phyloP scores from a whole-genome alignment of 2,329 filamentous ascomycete genomes.

The Penicillium sp. region DNA sequence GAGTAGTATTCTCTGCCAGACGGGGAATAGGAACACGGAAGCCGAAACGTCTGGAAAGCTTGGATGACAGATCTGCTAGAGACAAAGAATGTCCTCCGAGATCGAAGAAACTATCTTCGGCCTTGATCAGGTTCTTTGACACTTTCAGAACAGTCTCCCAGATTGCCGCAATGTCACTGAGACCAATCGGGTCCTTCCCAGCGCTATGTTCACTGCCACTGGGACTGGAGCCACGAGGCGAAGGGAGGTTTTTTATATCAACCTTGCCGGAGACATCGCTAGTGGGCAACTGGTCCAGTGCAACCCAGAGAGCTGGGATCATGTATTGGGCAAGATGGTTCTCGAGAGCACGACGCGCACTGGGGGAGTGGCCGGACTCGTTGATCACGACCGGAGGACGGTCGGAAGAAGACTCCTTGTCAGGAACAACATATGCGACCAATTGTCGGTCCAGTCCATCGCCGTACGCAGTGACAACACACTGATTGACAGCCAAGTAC shows the following conservation, averaged over 20 bases:
- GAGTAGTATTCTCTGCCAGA: slow-evolving; percentile 61
- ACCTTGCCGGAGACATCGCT: slow-evolving; percentile 72
- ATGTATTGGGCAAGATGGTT: slow-evolving; percentile 69
- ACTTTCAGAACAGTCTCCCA: slow-evolving; percentile 65
- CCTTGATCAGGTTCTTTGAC: slow-evolving; percentile 53
- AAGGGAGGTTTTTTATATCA: slow-evolving; percentile 34
- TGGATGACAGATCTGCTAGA: slow-evolving; percentile 66
- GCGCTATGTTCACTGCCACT: slow-evolving; percentile 26
- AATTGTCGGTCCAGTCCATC: slow-evolving; percentile 67
- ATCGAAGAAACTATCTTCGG: slow-evolving; percentile 71
- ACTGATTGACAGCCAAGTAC: slow-evolving; percentile 61
- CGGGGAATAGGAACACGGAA: slow-evolving; percentile 63
- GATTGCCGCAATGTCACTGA: slow-evolving; percentile 59
- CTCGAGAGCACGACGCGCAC: slow-evolving; percentile 55
- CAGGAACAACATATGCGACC: slow-evolving; percentile 61
- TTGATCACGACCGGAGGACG: no score
- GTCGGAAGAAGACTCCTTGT: no score
- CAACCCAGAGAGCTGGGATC: slow-evolving; percentile 70
- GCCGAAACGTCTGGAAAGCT: slow-evolving; percentile 56
- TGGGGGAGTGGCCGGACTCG: no score
- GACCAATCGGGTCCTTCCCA: slow-evolving; percentile 55
- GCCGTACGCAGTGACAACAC: slow-evolving; percentile 63
- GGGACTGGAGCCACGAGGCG: no score
- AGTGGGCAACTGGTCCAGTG: slow-evolving; percentile 61
- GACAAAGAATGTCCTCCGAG: slow-evolving; percentile 69